Evolutionary conservation across 2,329 filamentous ascomycete genomes (phyloP).

Genomic region (Diplodia corticola): DNA sequence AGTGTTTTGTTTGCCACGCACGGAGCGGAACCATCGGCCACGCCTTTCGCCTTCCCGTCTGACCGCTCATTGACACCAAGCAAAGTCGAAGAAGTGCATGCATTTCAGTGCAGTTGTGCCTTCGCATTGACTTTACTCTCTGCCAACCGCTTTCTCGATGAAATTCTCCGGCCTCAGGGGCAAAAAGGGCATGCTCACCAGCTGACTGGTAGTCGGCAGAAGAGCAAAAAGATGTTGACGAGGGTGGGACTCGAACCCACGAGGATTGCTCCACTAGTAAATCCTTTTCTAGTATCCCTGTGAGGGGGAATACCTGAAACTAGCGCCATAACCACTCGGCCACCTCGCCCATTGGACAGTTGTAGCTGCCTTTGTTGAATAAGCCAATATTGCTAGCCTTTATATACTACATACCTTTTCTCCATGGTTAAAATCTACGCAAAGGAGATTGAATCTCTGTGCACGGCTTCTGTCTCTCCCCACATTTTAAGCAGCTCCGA

Average conservation of each 20-base stretch:
- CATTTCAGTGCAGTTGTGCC: no score
- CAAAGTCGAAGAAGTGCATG: no score
- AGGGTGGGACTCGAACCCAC: slow-evolving; percentile 23
- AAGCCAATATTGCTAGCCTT: accelerated
- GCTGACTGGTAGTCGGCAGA: not conserved
- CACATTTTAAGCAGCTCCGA: no score
- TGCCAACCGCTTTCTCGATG: no score
- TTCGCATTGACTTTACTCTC: no score
- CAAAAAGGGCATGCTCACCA: not conserved
- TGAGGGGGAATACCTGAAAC: slow-evolving; percentile 7
- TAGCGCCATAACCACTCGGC: slow-evolving; percentile 23
- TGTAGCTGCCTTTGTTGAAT: not conserved
- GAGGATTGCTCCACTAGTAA: slow-evolving; percentile 21
- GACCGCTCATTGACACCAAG: no score
- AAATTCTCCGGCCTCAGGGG: no score
- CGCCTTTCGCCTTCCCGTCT: not conserved
- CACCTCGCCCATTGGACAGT: slow-evolving; percentile 2
- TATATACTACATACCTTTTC: not conserved
- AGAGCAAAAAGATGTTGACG: slow-evolving; percentile 16
- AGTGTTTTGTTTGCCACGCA: not conserved
- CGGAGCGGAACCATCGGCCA: not conserved
- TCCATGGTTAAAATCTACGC: no score
- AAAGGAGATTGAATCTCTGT: no score
- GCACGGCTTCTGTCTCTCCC: no score
- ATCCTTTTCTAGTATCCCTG: not conserved